Base-by-base conservation (phyloP, 2,329 filamentous ascomycete species). In the Colletotrichum agaves region DNA sequence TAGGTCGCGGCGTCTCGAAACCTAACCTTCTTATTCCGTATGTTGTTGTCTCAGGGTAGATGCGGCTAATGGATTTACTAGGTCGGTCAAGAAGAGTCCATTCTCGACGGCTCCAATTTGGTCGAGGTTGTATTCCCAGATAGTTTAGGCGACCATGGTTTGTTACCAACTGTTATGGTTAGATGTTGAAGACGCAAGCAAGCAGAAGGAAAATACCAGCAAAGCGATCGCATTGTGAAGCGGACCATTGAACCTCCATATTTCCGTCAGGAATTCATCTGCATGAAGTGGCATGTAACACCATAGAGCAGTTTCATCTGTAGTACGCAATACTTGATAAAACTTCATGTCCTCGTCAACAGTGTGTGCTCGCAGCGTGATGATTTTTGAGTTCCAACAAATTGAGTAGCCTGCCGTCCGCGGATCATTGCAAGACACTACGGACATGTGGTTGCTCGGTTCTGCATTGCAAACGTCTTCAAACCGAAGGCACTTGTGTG, bases 1-100 rank as follows among this genome's bases (percentile, higher is more conserved):
- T 17, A 17, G 37, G 37, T 31, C 15, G 12, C 12, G 17, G 41
- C n/a, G 50, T 37, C 27, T 49, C 31, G 21, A 63, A 63, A 6
- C 41, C 60, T 11, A 63, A 39, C 7, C 8, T 27, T 27, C 17
- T 50, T 12, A 49, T 17, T 6, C 60, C 50, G 15, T 31, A 37
- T 41, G 41, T 5, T n/a, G 23, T 23, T 23, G 23, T 56, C 10
- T 56, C 41, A 7, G 15, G 6, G 19, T 57, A 63, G 13, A 63
- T 56, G 31, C 41, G 33, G 17, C 60, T 63, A 3, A 17, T 13
- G 15, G 23, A n/a, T 15, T 41, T 39, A 19, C 19, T 31, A 17
- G 43, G 60, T 13, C 47, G 21, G 31, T 56, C 41, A 19, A 63
- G 27, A 41, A 56, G 60, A 43, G 60, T 63, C 50, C 43, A 63